Evolutionary conservation across 2,329 filamentous ascomycete genomes (phyloP).

Genomic region (Colletotrichum paranaense): DNA sequence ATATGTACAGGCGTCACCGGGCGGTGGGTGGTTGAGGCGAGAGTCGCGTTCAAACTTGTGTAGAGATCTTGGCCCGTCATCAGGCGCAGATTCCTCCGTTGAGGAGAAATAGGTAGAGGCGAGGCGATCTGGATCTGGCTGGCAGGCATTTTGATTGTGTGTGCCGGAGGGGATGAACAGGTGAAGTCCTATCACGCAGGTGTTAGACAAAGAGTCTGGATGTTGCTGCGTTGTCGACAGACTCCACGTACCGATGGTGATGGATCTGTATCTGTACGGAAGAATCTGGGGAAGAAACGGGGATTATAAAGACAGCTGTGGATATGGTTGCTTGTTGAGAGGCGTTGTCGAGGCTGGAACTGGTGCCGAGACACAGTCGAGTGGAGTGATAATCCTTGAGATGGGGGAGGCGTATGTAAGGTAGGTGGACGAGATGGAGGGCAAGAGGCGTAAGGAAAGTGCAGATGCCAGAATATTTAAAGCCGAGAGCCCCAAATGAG

Average conservation of each 20-base stretch:
- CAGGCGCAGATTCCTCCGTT: constrained; percentile 57
- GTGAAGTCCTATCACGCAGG: neutral
- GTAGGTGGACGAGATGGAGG: constrained; percentile 3
- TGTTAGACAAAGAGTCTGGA: neutral
- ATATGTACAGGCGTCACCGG: constrained; percentile 59
- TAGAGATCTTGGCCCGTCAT: constrained; percentile 63
- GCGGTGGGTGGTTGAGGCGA: constrained; percentile 57
- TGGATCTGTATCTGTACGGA: neutral
- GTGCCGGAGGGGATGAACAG: neutral
- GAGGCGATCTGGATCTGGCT: constrained; percentile 57
- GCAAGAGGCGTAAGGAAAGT: neutral
- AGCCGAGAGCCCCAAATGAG: neutral
- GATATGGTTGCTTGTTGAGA: constrained; percentile 6
- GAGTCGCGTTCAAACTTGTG: constrained; percentile 63
- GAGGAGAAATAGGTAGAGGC: constrained; percentile 59
- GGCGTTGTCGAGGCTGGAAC: constrained; percentile 3
- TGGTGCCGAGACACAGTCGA: constrained; percentile 8
- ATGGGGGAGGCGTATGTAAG: neutral
- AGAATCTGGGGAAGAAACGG: constrained; percentile 7
- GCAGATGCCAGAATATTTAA: constrained; percentile 32
- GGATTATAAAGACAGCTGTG: neutral
- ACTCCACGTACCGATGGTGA: constrained; percentile 10
- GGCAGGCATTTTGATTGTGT: constrained; percentile 52
- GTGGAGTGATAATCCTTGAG: constrained; percentile 6
- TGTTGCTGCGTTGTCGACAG: neutral